These are phyloP conservation scores for Pistacia atlantica DNA, from an alignment of 345 rosid species.

Conservation along the genomic window DNA sequence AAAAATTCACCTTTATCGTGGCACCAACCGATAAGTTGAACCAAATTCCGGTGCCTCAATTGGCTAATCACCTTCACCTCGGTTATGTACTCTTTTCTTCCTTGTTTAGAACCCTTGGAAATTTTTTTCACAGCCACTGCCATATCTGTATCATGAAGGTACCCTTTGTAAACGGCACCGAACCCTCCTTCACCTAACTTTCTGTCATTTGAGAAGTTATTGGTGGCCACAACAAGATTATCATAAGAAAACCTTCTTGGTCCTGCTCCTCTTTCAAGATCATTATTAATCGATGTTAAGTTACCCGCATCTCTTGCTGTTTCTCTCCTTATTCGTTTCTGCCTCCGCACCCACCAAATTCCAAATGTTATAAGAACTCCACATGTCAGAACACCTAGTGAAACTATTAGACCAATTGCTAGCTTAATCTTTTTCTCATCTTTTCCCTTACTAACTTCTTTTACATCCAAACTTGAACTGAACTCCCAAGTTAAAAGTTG, in stretches of 20 bases:
- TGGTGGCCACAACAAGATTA: not conserved
- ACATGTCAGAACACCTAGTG: not conserved
- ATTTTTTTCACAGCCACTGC: constrained; percentile 9
- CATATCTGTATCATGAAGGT: not conserved
- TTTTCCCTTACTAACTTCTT: not conserved
- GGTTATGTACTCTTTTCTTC: not conserved
- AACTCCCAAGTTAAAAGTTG: constrained; percentile 11
- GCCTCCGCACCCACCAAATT: not conserved
- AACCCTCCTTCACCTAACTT: constrained; percentile 11
- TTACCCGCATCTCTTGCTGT: not conserved
- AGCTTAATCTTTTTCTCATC: not conserved
- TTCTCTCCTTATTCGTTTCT: not conserved
- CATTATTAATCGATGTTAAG: not conserved
- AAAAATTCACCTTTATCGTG: constrained; percentile 43
- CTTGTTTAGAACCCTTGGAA: constrained; percentile 5
- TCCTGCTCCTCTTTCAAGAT: not conserved
- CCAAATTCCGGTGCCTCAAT: constrained; percentile 9
- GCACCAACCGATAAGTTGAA: constrained; percentile 12
- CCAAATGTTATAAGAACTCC: not conserved
- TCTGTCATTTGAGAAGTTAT: not conserved
- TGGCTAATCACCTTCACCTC: constrained; percentile 15
- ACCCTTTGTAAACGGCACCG: constrained; percentile 11
- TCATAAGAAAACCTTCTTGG: not conserved
- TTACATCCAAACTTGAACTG: constrained; percentile 10
- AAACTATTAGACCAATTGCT: not conserved